Base-by-base conservation (phyloP, 306 rosid genomes). In the Lupinus albus region DNA sequence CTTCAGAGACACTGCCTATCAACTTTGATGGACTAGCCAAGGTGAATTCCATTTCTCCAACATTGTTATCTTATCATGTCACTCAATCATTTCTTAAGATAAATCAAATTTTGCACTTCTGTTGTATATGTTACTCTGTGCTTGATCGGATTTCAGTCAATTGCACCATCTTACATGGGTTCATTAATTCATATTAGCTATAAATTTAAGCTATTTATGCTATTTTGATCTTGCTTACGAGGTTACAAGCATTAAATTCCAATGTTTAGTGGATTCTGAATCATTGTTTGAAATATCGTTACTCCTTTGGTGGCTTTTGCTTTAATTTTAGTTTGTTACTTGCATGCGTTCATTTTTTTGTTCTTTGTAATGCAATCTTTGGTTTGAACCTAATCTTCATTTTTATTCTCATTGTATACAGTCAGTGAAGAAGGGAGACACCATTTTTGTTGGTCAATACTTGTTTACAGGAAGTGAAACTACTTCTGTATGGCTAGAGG, bases 401-500 rank as follows among this genome's bases (percentile, higher is more conserved):
- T 59, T 33, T 58, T 54, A 11, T 81, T 44, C 68, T 38, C 49
- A 28, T 60, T 73, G 61, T 67, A 72, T 76, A 66, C 87, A 94
- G 99, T 82, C 88, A 5, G 85, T 86, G 76, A 84, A 80, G 84
- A 81, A 78, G 64, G 99, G 99, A 79, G 97, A 94, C 82, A 94
- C 99, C 54, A 87, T 94, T 79, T 94, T 94, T 76, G 76, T 94
- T 20, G 99, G 99, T 60, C 95, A 94, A 71, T 94, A 94, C 76
- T 83, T 94, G 78, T 94, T 94, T 82, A 94, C 99, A 12, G 99
- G 99, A 76, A 94, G 99, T 84, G 99, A 94, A 85, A 81, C 97
- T 62, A 94, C 99, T 62, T 90, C 99, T 80, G 97, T 83, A 11
- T 94, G 99, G 99, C 82, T 94, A 78, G 97, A 94, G 99, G 99